Evolutionary conservation across 306 rosid genomes (phyloP), one percentile per base, ranked within the genome.

Genomic region (Vicia sativa): DNA sequence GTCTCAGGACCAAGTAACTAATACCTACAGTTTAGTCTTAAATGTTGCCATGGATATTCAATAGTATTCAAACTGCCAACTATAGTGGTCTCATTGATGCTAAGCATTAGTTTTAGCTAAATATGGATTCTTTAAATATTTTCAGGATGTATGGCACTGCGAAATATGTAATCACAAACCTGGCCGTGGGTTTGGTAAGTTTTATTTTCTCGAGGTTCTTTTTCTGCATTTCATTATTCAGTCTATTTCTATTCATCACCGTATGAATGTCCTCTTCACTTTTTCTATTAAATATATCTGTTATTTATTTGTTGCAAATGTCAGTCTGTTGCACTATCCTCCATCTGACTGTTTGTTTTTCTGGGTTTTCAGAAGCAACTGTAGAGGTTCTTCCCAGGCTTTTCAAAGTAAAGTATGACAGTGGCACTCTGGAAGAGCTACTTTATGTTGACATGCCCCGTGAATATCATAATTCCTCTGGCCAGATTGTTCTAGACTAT

Each of bases 391-490:
- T 92, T 85, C 98, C 98, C 35, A 81, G 98, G 76, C 96, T 92
- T 60, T 92, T 84, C 75, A 92, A 92, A 80, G 90, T 92, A 70
- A 92, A 92, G 91, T 92, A 92, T 64, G 96, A 90, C 77, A 92
- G 98, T 80, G 98, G 98, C 75, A 92, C 98, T 56, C 74, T 92
- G 84, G 98, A 92, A 86, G 98, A 92, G 74, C 96, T 92, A 53
- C 92, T 92, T 65, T 92, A 90, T 75, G 81, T 92, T 80, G 98
- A 92, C 86, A 92, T 92, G 98, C 98, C 98, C 10, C 91, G 98
- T 9, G 98, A 92, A 75, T 92, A 92, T 79, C 91, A 83, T 26
- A 92, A 90, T 80, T 82, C 98, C 39, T 83, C 98, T 71, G 96
- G 98, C 77, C 96, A 92, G 85, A 92, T 92, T 69, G 98, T 92